phyloP scores from a whole-genome alignment of 2,329 filamentous ascomycete species.

The Calonectria pteridis region DNA sequence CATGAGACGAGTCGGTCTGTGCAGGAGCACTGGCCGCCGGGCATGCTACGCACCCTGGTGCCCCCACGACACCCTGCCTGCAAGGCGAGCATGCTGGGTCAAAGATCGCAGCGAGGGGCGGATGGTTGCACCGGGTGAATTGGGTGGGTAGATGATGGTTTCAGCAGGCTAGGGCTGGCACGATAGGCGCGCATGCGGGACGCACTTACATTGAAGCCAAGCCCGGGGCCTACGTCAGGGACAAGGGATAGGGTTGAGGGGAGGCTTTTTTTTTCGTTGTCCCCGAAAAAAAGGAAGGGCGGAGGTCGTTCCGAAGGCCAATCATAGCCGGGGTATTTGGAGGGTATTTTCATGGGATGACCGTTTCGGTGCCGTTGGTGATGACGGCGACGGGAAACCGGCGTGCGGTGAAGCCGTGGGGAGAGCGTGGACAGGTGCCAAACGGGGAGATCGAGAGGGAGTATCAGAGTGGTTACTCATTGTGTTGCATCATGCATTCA shows the following conservation, averaged over 20 bases:
- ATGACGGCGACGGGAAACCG: constrained; percentile 14
- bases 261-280: neutral
- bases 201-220: constrained; percentile 25
- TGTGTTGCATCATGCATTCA: constrained; percentile 25
- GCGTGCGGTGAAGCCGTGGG: constrained; percentile 21
- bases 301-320: constrained; percentile 30
- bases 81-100: constrained; percentile 34
- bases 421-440: neutral
- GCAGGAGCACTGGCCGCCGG: constrained; percentile 33
- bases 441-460: neutral
- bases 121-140: constrained; percentile 17
- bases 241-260: constrained; percentile 31
- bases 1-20: constrained; percentile 41
- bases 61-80: constrained; percentile 32
- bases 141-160: constrained; percentile 24
- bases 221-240: constrained; percentile 28
- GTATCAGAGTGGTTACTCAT: constrained; percentile 31
- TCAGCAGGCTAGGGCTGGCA: constrained; percentile 25
- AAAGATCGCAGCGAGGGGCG: constrained; percentile 33
- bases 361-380: constrained; percentile 19
- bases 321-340: constrained; percentile 39
- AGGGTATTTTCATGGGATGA: neutral
- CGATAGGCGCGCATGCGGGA: constrained; percentile 35
- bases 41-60: constrained; percentile 26
- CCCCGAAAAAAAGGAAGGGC: constrained; percentile 3